Evolutionary conservation across 192 early-diverging fungal genomes (phyloP).

Genomic region (Coemansia sp.): DNA sequence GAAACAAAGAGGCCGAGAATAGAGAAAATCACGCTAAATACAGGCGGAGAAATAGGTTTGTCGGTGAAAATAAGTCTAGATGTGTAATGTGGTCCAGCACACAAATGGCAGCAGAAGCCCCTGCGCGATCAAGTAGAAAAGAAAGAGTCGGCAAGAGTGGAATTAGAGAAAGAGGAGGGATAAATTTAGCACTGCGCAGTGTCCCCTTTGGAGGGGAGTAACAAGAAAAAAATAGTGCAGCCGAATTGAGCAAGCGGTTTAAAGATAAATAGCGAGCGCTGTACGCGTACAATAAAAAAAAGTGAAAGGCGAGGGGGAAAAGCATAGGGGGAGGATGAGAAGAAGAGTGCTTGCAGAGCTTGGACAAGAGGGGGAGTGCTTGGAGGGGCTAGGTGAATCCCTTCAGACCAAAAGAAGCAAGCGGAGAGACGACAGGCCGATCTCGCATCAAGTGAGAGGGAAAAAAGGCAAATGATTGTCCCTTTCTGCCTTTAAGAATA

Average conservation of each 20-base stretch:
- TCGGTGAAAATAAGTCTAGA: neutral
- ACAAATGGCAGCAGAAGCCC: neutral
- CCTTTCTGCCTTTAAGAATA: neutral
- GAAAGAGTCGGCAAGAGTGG: neutral
- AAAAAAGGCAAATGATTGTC: slow-evolving; percentile 1
- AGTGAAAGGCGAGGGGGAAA: neutral
- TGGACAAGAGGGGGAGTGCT: neutral
- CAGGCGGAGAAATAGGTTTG: slow-evolving; percentile 4
- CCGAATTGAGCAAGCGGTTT: neutral
- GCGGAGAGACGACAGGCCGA: neutral
- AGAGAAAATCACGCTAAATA: slow-evolving; percentile 9
- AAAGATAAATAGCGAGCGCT: neutral
- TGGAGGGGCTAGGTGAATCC: neutral
- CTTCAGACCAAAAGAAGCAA: slow-evolving; percentile 1
- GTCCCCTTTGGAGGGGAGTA: neutral
- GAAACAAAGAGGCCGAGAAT: neutral
- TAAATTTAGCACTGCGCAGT: slow-evolving; percentile 1
- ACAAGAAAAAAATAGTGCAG: neutral
- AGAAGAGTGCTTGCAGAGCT: neutral
- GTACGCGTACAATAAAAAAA: slow-evolving; percentile 3
- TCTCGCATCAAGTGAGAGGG: neutral
- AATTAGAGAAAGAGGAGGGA: neutral
- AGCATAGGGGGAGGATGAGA: neutral
- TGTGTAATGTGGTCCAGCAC: slow-evolving; percentile 4
- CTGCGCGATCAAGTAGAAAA: neutral